A percentile compares a stretch with the other conserved stretches of the same genome.
phyloP scores from a whole-genome alignment of 148 eudicot genomes.

The Fagopyrum esculentum region DNA sequence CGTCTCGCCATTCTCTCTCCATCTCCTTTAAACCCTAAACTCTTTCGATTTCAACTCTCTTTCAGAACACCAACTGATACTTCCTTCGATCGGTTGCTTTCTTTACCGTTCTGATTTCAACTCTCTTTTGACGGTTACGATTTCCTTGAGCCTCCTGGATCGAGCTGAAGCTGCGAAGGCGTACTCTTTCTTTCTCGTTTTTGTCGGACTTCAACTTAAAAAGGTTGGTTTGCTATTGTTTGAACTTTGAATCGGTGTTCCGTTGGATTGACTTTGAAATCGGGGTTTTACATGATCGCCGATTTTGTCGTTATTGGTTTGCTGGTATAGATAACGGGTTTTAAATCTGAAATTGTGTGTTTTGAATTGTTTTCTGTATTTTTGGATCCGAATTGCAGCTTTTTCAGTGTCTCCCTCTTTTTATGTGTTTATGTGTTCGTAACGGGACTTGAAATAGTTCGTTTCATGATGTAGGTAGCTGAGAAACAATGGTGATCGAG shows the following conservation, averaged over 20 bases:
- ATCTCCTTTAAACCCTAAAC: not conserved
- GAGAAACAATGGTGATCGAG: conserved; percentile 21
- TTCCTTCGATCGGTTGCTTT: too few species aligned
- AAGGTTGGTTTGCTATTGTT: not conserved
- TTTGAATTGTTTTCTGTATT: not conserved
- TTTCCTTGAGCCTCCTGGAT: not conserved
- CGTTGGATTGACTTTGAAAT: not conserved
- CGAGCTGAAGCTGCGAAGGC: not conserved
- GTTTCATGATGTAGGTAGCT: not conserved
- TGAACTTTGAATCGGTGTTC: not conserved
- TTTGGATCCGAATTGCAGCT: not conserved
- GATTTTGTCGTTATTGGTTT: not conserved
- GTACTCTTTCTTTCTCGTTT: not conserved
- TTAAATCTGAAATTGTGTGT: not conserved
- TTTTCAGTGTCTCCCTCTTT: not conserved
- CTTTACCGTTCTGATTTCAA: too few species aligned
- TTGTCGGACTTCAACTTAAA: not conserved
- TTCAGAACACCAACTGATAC: too few species aligned
- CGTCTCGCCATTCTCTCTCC: not conserved
- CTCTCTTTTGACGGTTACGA: not conserved
- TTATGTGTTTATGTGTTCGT: not conserved
- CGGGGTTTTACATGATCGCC: not conserved
- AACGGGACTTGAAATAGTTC: not conserved
- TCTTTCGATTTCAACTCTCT: not conserved
- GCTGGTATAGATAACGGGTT: not conserved